Evolutionary conservation across 371 early-diverging fungal genomes (phyloP).

Genomic region (Mortierella sp.): DNA sequence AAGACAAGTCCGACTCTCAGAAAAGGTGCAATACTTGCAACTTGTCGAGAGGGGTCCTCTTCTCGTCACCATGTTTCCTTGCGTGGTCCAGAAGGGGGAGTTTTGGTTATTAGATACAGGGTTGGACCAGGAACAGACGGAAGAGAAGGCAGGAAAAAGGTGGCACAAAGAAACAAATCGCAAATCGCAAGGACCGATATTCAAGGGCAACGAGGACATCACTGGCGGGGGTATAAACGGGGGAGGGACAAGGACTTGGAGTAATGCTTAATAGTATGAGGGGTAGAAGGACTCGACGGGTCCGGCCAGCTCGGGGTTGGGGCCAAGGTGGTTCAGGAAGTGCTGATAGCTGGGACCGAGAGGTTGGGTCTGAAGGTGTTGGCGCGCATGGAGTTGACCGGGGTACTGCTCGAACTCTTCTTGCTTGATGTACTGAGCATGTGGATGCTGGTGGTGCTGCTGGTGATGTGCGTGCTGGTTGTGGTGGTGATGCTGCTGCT

Average conservation of each 20-base stretch:
- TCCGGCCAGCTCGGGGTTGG: constrained; percentile 21
- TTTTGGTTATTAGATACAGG: constrained; percentile 9
- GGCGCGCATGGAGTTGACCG: constrained; percentile 16
- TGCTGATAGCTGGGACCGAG: constrained; percentile 27
- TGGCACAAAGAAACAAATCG: neutral
- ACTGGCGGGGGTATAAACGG: constrained; percentile 11
- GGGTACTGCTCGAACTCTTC: constrained; percentile 21
- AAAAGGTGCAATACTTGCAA: neutral
- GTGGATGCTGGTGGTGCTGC: constrained; percentile 18
- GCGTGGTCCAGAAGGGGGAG: neutral
- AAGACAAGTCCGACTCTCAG: constrained; percentile 1
- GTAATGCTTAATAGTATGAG: neutral
- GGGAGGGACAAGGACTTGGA: neutral
- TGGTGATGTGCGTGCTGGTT: constrained; percentile 13
- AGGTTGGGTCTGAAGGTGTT: constrained; percentile 24
- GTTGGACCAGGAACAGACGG: neutral
- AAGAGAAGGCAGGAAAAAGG: neutral
- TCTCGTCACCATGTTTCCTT: neutral
- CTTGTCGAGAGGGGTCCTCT: neutral
- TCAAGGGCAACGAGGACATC: neutral
- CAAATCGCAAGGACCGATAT: constrained; percentile 1
- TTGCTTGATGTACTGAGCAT: constrained; percentile 15
- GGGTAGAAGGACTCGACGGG: constrained; percentile 21
- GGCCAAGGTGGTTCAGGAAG: constrained; percentile 28
- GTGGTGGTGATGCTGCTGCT: constrained; percentile 26